Percentiles rank a stretch among this genome's conserved stretches.
Evolutionary conservation across 108 stramenopile genomes (phyloP).

Genomic region (Aurantiochytrium sp.): DNA sequence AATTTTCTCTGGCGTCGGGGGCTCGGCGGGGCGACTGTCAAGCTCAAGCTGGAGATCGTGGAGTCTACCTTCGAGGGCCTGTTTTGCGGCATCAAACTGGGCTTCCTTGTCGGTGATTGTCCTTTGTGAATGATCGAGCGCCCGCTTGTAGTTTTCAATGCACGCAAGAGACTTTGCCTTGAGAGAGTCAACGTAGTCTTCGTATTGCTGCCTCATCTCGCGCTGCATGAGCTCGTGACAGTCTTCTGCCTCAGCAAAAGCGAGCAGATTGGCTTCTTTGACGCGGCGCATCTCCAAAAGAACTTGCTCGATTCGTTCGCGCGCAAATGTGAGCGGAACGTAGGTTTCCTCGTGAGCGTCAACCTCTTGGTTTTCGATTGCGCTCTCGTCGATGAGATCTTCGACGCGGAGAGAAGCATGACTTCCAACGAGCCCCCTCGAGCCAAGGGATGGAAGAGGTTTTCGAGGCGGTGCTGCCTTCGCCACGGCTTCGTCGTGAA

Average conservation of each 20-base stretch:
- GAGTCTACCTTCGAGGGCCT: background rate
- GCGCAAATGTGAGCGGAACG: background rate
- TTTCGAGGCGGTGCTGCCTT: background rate
- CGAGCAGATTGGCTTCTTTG: background rate
- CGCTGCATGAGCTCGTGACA: background rate
- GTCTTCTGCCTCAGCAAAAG: background rate
- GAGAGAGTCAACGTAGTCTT: background rate
- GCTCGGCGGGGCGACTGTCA: background rate
- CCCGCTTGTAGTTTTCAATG: background rate
- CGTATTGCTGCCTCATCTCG: background rate
- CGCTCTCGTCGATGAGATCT: background rate
- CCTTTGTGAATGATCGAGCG: background rate
- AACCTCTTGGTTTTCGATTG: background rate
- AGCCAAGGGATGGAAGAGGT: background rate
- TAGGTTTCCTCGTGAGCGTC: background rate
- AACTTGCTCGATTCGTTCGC: background rate
- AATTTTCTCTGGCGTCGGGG: background rate
- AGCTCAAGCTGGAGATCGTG: background rate
- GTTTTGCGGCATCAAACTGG: background rate
- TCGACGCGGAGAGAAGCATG: background rate
- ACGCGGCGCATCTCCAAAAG: background rate
- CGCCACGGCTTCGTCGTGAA: background rate
- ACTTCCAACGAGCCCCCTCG: background rate
- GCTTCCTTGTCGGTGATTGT: background rate
- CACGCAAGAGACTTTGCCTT: background rate